phyloP scores from a whole-genome alignment of 2,329 filamentous ascomycete genomes.

The Arthrinium phaeospermum region DNA sequence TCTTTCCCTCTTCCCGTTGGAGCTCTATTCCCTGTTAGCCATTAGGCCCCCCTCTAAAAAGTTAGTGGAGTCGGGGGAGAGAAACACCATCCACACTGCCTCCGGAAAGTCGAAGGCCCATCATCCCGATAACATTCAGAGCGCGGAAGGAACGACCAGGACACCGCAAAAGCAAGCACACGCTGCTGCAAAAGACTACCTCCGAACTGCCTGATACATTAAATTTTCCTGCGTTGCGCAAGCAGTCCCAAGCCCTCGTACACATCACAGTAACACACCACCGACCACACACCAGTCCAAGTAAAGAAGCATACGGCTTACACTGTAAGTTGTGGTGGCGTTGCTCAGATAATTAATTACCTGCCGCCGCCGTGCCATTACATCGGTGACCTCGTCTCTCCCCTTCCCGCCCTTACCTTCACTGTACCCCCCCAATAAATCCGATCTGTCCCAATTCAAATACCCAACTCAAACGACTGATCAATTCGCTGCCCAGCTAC shows the following conservation, averaged over 20 bases:
- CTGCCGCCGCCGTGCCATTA: background rate
- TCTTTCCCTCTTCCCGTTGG: background rate
- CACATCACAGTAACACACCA: conserved; percentile 9
- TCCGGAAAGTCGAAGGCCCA: background rate
- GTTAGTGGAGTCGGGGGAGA: background rate
- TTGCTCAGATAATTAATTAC: conserved; percentile 6
- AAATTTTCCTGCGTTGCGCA: background rate
- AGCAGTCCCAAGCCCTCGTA: conserved; percentile 3
- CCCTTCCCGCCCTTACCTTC: conserved; percentile 12
- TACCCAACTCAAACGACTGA: background rate
- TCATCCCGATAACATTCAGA: background rate
- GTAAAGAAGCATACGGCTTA: conserved; percentile 2
- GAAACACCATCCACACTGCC: conserved; percentile 13
- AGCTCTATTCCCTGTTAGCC: conserved; percentile 1
- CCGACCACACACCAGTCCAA: background rate
- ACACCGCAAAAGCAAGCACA: background rate
- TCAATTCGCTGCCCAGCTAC: background rate
- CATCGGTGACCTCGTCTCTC: background rate
- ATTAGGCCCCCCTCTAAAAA: background rate
- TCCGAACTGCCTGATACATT: background rate
- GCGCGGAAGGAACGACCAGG: background rate
- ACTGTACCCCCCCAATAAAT: background rate
- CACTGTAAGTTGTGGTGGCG: conserved; percentile 14
- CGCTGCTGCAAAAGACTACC: background rate
- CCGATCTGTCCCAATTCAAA: background rate